Evolutionary conservation across 1,284 basidiomycete species (phyloP), one percentile per base, ranked within the genome.

Genomic region (Cryptococcus sp.): DNA sequence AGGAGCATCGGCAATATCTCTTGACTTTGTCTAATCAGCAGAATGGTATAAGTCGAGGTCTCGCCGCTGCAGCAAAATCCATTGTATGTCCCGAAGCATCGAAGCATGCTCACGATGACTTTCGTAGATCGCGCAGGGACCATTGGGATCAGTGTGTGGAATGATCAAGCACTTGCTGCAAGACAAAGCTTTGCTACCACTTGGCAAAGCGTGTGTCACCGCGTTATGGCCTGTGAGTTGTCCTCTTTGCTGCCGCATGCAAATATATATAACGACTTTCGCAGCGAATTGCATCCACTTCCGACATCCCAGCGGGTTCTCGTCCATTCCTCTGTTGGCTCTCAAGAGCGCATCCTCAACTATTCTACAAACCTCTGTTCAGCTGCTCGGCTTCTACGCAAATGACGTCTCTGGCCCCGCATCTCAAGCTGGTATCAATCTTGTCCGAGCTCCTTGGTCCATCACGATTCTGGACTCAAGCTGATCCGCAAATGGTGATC

Each of bases 281-380:
- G 20, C 26, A 63, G 59, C 55, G 61, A 2, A 39, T 68, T 15
- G 57, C 60, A 25, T n/a, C 57, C 22, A 29, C 49, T 13, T n/a
- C 58, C 3, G 41, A 29, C 4, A 39, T 52, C 13, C 46, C 49
- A 29, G 34, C 43, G 7, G 55, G 52, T 2, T 46, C 60, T 34
- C 55, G 55, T n/a, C 51, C 60, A 4, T 70, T 75, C 52, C 58
- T 73, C 20, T 26, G 25, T 5, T 71, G 60, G 60, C 66, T 73
- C 3, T 49, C 64, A 0, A 55, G 45, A 10, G 8, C 51, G 0
- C 62, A 85, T 65, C 87, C 89, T 1, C 85, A 85, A 58, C 63
- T 87, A 0, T 87, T 90, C 73, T 89, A 86, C 80, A 89, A 87
- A 68, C 85, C 87, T 1, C 78, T 92, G 23, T 89, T 91, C 72